Evolutionary conservation across 352 stramenopile species (phyloP), one percentile per base, ranked within the genome.

Genomic region (Phytophthora quininea): DNA sequence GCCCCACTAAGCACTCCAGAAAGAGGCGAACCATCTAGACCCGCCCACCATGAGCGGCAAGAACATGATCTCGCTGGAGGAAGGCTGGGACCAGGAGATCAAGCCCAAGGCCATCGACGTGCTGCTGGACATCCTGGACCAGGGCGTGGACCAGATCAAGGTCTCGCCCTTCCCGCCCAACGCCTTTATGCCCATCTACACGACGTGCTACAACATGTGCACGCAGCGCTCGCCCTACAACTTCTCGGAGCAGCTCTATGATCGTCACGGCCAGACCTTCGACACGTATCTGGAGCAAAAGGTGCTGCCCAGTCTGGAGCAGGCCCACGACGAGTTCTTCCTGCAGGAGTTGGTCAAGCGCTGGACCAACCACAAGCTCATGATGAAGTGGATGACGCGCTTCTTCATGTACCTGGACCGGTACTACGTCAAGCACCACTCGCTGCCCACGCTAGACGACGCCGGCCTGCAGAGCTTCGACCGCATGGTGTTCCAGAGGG

Each of bases 371-470:
- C 98, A 99, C 86, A 98, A 99, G 77, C 98, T 99, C 77, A 99
- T 99, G 98, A 99, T 99, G 89, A 99, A 99, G 82, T 99, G 98
- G 98, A 98, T 99, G 86, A 85, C 93, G 54, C 98, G 98, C 67
- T 99, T 99, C 78, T 99, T 99, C 78, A 99, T 98, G 81, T 99
- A 99, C 80, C 77, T 99, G n/a, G 97, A 99, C 77, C 87, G 95
- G 31, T 98, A 98, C 80, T 98, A 98, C 77, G 92, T 98, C 59
- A 96, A 98, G 80, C 97, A 99, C 84, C 96, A 99, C 76, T 97
- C 84, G 67, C 83, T 99, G 19, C 97, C 96, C 54, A 98, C 96
- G 37, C 80, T 99, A 3, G 86, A 93, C 30, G 92, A 99, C 62
- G 94, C 96, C 9, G 89, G 89, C 0, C 74, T 96, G 6, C 86